Base-by-base conservation (phyloP, 805 yeast genomes). In the Metschnikowia lochheadii region DNA sequence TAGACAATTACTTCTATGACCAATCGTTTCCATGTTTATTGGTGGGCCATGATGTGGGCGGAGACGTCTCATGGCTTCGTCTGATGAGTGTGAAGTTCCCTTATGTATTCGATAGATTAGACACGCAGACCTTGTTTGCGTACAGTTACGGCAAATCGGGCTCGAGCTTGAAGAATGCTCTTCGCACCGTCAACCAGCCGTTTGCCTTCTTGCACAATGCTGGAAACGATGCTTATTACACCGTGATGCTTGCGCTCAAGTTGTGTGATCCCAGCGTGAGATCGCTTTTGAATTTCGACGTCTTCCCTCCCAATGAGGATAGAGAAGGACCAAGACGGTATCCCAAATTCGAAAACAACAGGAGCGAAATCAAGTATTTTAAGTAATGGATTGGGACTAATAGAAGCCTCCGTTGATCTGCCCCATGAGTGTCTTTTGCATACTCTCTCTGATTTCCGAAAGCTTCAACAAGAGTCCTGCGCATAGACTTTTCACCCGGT, bases 401-500 rank as follows among this genome's bases (percentile, higher is more conserved):
- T 48, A 50, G n/a, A 56, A 43, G 2, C 54, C 58, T 5, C 49
- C 51, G 51, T 68, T 69, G 48, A 63, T 52, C 44, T 64, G 67
- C 48, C 68, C 70, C 42, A 71, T 53, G 13, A 72, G 38, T 6
- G 67, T 54, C 21, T 68, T 54, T 49, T 72, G 70, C 53, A 58
- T 62, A 23, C 50, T 60, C 23, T 64, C 63, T 13, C 55, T 49
- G 17, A 55, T 41, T 5, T 56, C 56, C 13, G 58, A 58, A 21
- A 71, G 51, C 34, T 65, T 57, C n/a, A 73, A 57, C 23, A 73
- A 54, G 39, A 72, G 62, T 3, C 76, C 77, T 20, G 78, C 77
- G 50, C 73, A 60, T 29, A 73, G 56, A 46, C 76, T 64, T 51
- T 72, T 71, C 17, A 71, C 55, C 46, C 62, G 57, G 13, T 65